Evolutionary conservation across 495 filamentous ascomycete genomes (phyloP).

Genomic region (Lindgomyces ingoldianus): DNA sequence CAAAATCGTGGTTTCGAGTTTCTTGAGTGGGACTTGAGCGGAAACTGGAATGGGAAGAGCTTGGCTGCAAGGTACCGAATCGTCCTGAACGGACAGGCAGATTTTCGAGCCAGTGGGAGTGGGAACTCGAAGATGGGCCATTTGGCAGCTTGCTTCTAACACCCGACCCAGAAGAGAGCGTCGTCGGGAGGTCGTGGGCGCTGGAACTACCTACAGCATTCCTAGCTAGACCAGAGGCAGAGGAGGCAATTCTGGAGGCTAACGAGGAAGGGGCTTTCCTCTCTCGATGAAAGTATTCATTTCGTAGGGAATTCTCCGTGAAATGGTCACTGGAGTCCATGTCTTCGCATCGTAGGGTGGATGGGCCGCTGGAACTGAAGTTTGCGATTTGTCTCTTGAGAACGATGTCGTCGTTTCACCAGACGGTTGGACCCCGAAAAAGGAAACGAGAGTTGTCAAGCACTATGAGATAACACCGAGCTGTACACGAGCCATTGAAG

Average conservation of each 20-base stretch:
- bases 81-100: conserved; percentile 6
- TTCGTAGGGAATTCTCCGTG: neutral
- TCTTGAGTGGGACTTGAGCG: conserved; percentile 11
- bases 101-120: neutral
- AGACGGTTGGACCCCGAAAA: no score
- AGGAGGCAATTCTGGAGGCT: conserved; percentile 25
- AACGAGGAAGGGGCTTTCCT: conserved; percentile 13
- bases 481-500: no score
- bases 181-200: neutral
- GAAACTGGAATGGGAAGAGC: conserved; percentile 5
- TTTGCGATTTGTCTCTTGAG: no score
- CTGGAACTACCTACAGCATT: conserved; percentile 5
- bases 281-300: neutral
- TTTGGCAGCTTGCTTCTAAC: neutral
- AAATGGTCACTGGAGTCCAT: conserved; percentile 2
- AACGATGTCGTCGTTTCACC: no score
- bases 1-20: neutral
- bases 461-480: no score
- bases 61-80: neutral
- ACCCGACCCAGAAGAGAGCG: neutral
- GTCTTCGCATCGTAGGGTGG: neutral
- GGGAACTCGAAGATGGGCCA: neutral
- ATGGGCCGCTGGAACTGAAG: no score
- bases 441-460: no score
- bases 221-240: conserved; percentile 19